A percentile compares a stretch with the other conserved stretches of the same genome.
These are phyloP conservation scores for Talaromyces sp. DNA, from an alignment of 2,329 filamentous ascomycete species.

Conservation along the genomic window DNA sequence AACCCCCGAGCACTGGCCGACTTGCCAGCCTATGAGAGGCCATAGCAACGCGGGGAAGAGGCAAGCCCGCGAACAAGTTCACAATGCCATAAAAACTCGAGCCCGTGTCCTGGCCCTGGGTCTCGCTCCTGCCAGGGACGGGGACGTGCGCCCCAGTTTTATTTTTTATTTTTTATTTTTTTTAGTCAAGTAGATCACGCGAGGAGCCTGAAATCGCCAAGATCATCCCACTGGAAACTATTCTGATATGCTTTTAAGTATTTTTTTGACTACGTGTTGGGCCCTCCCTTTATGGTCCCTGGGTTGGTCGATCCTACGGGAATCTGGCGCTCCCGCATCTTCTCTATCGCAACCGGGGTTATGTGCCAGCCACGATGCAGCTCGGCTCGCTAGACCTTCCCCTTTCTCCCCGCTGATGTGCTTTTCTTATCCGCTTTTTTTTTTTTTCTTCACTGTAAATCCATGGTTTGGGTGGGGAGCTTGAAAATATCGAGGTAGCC, in stretches of 20 bases:
- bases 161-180: too few relatives aligned
- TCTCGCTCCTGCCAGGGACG: constrained; percentile 21
- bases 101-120: neutral
- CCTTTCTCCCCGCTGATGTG: neutral
- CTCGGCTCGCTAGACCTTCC: constrained; percentile 25
- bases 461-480: constrained; percentile 1
- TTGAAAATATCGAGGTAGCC: neutral
- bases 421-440: neutral
- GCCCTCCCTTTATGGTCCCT: neutral
- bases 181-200: constrained; percentile 26
- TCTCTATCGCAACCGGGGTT: constrained; percentile 19
- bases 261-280: neutral
- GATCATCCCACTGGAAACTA: constrained; percentile 1
- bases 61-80: too few relatives aligned
- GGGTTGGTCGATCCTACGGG: constrained; percentile 5
- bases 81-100: neutral
- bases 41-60: constrained; percentile 8
- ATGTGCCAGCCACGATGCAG: constrained; percentile 11
- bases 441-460: neutral
- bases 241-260: constrained; percentile 1
- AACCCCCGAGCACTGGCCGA: neutral
- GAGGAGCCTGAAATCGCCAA: constrained; percentile 3
- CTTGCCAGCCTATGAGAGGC: constrained; percentile 11
- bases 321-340: constrained; percentile 11
- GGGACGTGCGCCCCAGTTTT: constrained; percentile 18